Evolutionary conservation across 1,284 basidiomycete genomes (phyloP), one percentile per base, ranked within the genome.

Genomic region (Pholiota adiposa): DNA sequence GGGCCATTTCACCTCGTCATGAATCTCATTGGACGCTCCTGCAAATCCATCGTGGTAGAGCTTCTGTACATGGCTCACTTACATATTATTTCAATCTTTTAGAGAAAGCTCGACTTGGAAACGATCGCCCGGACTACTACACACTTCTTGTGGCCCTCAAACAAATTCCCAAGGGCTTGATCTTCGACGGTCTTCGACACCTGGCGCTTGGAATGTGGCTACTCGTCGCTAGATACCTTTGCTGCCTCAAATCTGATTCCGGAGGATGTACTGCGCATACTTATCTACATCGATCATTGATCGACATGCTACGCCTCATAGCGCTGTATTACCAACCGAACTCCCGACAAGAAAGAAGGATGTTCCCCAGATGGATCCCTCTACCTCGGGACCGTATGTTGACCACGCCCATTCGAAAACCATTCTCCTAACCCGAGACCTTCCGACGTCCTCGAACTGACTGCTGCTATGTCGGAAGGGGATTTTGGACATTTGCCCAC

Each of bases 51-150:
- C 60, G 68, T n/a, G 72, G 71, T n/a, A 59, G 60, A 0, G 19
- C 61, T 9, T 21, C 41, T 5, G 56, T 62, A 27, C 14, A 49
- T 11, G 71, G 71, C 0, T 70, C 64, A 25, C 63, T 73, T 2
- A 27, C 61, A 1, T 60, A 67, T 29, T 68, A 68, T 23, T 72
- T 72, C 34, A 50, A 51, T 3, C 14, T 72, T 19, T 27, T 73
- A 1, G 65, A 70, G 19, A 70, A 67, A 34, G 57, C 58, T 6
- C 61, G 69, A 8, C 62, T 72, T 9, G 66, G 65, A 12, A 64
- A 66, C 0, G 63, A 71, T 4, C 61, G 72, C 4, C 73, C 71
- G 0, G 72, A 74, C 56, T 74, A 70, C 51, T 68, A 75, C 50
- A 68, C 72, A 0, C 62, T 73, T 0, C 52, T 72, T 0, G 34